Base-by-base conservation (phyloP, 805 yeast species). In the Candida qinlingensis region DNA sequence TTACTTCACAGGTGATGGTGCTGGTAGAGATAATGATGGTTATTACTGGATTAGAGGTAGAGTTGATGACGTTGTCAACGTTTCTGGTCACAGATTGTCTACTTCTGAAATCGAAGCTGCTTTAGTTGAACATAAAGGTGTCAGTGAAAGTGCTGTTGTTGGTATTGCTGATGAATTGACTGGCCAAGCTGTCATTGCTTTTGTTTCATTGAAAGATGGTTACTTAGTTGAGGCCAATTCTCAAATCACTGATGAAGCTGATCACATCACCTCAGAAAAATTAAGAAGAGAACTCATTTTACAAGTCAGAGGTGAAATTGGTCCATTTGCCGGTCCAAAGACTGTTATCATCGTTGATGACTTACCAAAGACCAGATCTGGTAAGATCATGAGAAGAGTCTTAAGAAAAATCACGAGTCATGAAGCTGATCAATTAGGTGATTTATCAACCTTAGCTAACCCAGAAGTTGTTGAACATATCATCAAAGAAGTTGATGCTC, bases 1-100 rank as follows among this genome's bases (percentile, higher is more conserved):
- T 72, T 94, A 90, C 74, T 94, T 94, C 76, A 87, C 97, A 10
- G 99, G 99, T 61, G 99, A 92, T 67, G 98, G 98, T 72, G 98
- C 97, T 47, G 98, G 96, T 40, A 83, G 97, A 66, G 99, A 94
- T 68, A 80, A 80, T 54, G 98, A 94, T 64, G 98, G 98, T 44
- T 94, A 83, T 76, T 88, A 83, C 74, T 94, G 98, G 97, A 92
- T 94, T 67, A 80, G 92, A 69, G 99, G 99, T 62, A 85, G 99
- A 70, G 97, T 94, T 55, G 98, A 94, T 68, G 99, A 94, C 63
- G 98, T 94, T 51, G 99, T 92, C 58, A 94, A 94, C 65, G 98
- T 94, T 37, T 85, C 96, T 46, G 99, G 99, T 57, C 99, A 94
- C 72, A 84, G 99, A 70, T 77, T 94, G 58, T 89, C 97, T n/a